Base-by-base conservation (phyloP, 306 rosid genomes). In the Adenanthera pavonina region DNA sequence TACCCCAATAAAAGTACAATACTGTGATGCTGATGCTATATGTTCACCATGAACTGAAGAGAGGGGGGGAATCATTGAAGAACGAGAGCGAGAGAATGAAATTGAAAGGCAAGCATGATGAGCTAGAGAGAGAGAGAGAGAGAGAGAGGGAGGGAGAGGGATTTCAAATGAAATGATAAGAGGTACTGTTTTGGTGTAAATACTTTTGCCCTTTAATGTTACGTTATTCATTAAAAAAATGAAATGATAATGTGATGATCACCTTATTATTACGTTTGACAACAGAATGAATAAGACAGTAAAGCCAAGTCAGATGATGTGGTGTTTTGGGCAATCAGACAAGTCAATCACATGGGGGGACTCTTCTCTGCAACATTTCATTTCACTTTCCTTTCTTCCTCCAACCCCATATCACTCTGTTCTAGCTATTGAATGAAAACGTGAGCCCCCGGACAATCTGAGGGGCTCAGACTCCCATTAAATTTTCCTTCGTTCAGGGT, bases 211-310 rank as follows among this genome's bases (percentile, higher is more conserved):
- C 30, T 25, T 25, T 25, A 25, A 25, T 25, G 30, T 25, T 25
- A 25, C 30, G 30, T 25, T 25, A 25, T 25, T 25, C 30, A 25
- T 25, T 25, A 25, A 25, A 25, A 25, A 25, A 25, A 25, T 25
- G 30, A 8, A 66, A 66, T 66, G 71, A 66, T 36, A 66, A 38
- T 15, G 71, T 66, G 44, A 66, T 66, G 13, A 66, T 66, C n/a
- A 38, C 30, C 71, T 16, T 66, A 38, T 66, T 66, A 66, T 66
- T 66, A 66, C 10, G 47, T 66, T 36, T 16, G 71, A 17, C 30
- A 38, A 17, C 48, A 66, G 48, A 38, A 66, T 66, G 71, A 16
- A 8, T 15, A 8, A 17, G 68, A 61, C 8, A 3, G 65, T 3
- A 25, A 25, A 59, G 16, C 6, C 14, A 59, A 20, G 66, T 20